Evolutionary conservation across 768 basidiomycete species (phyloP).

Genomic region (Tephrocybe sp.): DNA sequence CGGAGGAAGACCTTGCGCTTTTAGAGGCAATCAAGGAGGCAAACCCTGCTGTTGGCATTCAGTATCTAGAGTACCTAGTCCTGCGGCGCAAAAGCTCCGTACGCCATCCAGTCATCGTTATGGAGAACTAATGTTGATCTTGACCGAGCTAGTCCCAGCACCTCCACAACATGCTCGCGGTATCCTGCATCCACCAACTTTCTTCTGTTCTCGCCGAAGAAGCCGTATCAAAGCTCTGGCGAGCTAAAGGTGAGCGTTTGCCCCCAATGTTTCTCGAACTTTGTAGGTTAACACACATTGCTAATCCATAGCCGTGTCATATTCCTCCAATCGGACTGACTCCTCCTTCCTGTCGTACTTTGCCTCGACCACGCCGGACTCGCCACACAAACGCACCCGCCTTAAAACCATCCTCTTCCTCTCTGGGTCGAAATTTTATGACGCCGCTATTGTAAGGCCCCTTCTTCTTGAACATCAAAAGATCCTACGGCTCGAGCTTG

Average conservation of each 20-base stretch:
- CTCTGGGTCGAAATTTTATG: constrained; percentile 73
- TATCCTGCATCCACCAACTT: constrained; percentile 55
- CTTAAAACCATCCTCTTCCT: constrained; percentile 80
- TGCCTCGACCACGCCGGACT: constrained; percentile 80
- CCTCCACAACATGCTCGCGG: constrained; percentile 68
- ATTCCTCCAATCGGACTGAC: constrained; percentile 32
- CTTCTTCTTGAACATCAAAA: constrained; percentile 49
- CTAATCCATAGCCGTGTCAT: constrained; percentile 36
- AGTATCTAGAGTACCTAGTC: constrained; percentile 82
- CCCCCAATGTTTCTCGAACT: too few relatives aligned
- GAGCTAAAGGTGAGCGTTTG: constrained; percentile 52
- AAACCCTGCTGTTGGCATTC: constrained; percentile 59
- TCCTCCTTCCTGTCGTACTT: constrained; percentile 73
- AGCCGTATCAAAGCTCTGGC: constrained; percentile 62
- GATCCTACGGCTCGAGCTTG: constrained; percentile 68
- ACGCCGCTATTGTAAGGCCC: constrained; percentile 45
- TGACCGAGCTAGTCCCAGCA: constrained; percentile 46
- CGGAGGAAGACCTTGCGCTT: constrained; percentile 60
- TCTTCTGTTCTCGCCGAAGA: constrained; percentile 49
- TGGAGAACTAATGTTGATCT: too few relatives aligned
- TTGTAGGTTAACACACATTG: constrained; percentile 2
- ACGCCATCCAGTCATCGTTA: constrained; percentile 17
- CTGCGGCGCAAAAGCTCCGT: constrained; percentile 66
- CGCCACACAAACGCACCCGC: constrained; percentile 67
- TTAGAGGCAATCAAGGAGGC: constrained; percentile 57